Conservation (phyloP, 208 protist genomes). For the Trypanosoma boissoni region DNA sequence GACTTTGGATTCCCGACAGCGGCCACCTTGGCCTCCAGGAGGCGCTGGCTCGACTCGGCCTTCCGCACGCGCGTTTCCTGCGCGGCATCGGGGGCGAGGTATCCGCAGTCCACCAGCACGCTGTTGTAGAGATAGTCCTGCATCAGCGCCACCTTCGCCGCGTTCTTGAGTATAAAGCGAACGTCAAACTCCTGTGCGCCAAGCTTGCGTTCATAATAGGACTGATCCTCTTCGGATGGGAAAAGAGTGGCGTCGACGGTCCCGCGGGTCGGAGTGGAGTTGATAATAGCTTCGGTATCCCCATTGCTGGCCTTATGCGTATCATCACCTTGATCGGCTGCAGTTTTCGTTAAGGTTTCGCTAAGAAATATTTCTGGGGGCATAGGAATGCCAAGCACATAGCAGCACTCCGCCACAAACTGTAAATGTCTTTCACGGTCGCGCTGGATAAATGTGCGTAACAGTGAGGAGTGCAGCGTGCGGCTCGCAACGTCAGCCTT, state of each 20-base stretch:
- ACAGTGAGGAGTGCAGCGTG: conserved; percentile 41
- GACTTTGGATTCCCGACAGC: not conserved
- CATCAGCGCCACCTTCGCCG: conserved; percentile 54
- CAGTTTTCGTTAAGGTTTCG: not conserved
- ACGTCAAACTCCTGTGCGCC: conserved; percentile 65
- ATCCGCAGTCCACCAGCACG: conserved; percentile 66
- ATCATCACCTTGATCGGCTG: too few relatives aligned
- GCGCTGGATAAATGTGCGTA: conserved; percentile 44
- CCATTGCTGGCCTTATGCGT: too few relatives aligned
- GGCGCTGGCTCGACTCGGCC: conserved; percentile 4
- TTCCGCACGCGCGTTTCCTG: not conserved
- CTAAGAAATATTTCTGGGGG: conserved; percentile 57
- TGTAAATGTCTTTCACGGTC: conserved; percentile 73
- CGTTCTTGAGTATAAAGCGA: conserved; percentile 35
- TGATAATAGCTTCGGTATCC: conserved; percentile 6
- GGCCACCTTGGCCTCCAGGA: not conserved
- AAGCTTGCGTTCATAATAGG: conserved; percentile 71
- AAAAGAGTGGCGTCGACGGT: conserved; percentile 69
- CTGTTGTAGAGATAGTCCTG: conserved; percentile 68
- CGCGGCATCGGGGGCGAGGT: conserved; percentile 29
- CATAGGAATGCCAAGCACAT: conserved; percentile 49
- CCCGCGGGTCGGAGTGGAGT: conserved; percentile 32
- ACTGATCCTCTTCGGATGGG: conserved; percentile 38
- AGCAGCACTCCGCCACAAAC: conserved; percentile 78
- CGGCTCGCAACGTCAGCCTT: conserved; percentile 51